Base-by-base conservation (phyloP, 202 grass and related monocot genomes). In the Zoysia matrella region DNA sequence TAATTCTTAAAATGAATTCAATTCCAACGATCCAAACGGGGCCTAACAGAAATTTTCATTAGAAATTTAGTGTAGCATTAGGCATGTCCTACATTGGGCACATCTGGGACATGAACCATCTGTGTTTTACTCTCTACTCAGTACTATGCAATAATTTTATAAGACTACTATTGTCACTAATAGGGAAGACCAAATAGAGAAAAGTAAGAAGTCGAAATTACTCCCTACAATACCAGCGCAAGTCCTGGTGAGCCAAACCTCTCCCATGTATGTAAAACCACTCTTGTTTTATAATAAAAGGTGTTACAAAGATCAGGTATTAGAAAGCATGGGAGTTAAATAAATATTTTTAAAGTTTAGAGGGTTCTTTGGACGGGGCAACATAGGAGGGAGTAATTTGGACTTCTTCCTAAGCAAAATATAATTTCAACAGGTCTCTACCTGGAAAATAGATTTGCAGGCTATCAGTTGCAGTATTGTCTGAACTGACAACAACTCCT, bases 391-490 rank as follows among this genome's bases (percentile, higher is more conserved):
- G 30, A 36, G 30, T 36, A 36, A 36, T 36, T 36, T 36, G 30
- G 30, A 36, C 30, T 36, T 36, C 30, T 36, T 36, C 30, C 30
- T 36, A 36, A 36, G 30, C 1, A 67, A 77, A 60, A 81, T 69
- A 57, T 75, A 43, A 73, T 47, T 69, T 87, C 15, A 82, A 46
- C 69, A 75, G 69, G 39, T 53, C 40, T 9, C 36, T 58, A 97
- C 95, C 95, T 94, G 95, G 92, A 71, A 94, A 94, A 77, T 94
- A 94, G 78, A 93, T 74, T 71, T 89, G 88, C 75, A 88, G 75
- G 67, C 65, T 88, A 89, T 91, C 83, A 60, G 77, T 72, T 52
- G 75, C 72, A 85, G 53, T 71, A 46, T 74, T 84, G 73, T 78
- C 82, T 53, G 67, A 18, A 69, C 87, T 78, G 60, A 90, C 73